Evolutionary conservation across 176 grass and related monocot genomes (phyloP), one percentile per base, ranked within the genome.

Genomic region (Hordeum marinum): DNA sequence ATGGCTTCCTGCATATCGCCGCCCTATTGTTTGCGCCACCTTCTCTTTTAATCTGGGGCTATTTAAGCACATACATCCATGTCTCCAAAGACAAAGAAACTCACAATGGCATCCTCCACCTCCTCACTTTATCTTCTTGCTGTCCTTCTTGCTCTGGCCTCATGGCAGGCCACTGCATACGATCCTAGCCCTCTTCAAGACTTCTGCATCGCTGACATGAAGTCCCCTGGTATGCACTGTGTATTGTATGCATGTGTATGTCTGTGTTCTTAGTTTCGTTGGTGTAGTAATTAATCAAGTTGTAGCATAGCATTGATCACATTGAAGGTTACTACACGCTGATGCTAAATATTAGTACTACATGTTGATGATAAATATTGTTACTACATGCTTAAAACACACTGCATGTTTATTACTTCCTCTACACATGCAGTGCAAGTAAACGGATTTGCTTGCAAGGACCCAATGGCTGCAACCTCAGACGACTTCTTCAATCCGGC

Each of bases 371-470:
- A 8, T 21, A 11, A 42, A 42, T 42, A 42, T 11, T 42, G 9
- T 42, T 11, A 42, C 39, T 40, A 9, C 39, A 40, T 1, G 8
- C 39, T 40, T 9, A 40, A 8, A 40, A 29, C 29, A 9, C 40
- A 11, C 8, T 40, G 3, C 9, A 42, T 11, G 40, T 42, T 42
- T 42, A 42, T 26, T 7, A 7, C 36, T 5, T 66, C 23, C 17
- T 34, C 5, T 6, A 9, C 35, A 21, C 1, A 9, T 68, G 25
- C 68, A 74, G 69, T 75, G 25, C 24, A 1, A 23, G 68, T 74
- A 1, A 83, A 83, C 29, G 81, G 81, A 3, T 83, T 83, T 74
- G 6, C 55, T 10, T 83, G 81, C 81, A 83, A 83, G 69, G 69
- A 83, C 26, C 81, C 81, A 32, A 75, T 46, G 69, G 18, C 10